Base-by-base conservation (phyloP, 768 basidiomycete genomes). In the Mycena pura region DNA sequence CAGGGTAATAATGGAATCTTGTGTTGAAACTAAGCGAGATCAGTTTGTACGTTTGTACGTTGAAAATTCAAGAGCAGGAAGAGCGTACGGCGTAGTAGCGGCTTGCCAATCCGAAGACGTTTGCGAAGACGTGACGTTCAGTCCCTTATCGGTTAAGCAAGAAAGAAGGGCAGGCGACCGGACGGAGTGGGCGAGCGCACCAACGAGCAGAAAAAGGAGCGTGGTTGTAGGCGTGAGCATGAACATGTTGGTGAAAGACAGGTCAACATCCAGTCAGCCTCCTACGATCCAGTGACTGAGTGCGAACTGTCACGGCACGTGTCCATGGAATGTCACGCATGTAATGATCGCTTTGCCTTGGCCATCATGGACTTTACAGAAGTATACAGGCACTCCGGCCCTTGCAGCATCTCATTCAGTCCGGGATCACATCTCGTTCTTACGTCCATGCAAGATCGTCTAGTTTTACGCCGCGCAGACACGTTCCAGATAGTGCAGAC, bases 381-480 rank as follows among this genome's bases (percentile, higher is more conserved):
- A 71, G 82, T 91, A 63, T 94, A 93, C 81, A 85, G 83, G 63
- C 92, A 93, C 47, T 83, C 91, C 6, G 51, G 60, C 17, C 74
- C 78, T 8, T 82, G 75, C n/a, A 83, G 92, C 40, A 91, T 92
- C 60, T 72, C 81, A 17, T 95, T 94, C 78, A 96, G 94, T 67
- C 89, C 93, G 2, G 94, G 94, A 14, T 86, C 91, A 0, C 91
- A 95, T 58, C 94, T 95, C 69, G 83, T 96, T 64, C 84, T 95
- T 21, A 93, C 89, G 8, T 90, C 91, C 2, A 81, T 91, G 25
- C 82, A 89, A 64, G 88, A 94, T 68, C 82, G 91, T 52, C 79
- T 97, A 50, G 87, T 97, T 65, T 82, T 98, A 17, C 86, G 95
- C 40, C 89, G 91, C 44, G 85, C 94, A 9, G 89, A 94, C 68